phyloP scores from a whole-genome alignment of 345 rosid genomes.

The Salix suchowensis region DNA sequence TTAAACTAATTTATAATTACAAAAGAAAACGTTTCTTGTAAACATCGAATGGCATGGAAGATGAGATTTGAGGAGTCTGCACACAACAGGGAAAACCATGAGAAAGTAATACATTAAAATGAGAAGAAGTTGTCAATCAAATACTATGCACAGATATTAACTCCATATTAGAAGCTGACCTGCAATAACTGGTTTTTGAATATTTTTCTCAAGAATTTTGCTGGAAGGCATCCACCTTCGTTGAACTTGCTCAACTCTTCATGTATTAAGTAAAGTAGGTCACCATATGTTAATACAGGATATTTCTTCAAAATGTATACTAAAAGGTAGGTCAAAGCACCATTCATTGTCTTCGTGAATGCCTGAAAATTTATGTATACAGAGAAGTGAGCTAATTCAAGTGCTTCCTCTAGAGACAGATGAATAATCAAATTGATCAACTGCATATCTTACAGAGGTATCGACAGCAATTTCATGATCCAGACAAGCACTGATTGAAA shows the following conservation, averaged over 20 bases:
- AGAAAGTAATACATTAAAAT: not conserved
- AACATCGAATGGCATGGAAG: no score
- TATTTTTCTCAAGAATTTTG: not conserved
- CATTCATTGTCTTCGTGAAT: constrained; percentile 10
- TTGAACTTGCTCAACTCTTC: not conserved
- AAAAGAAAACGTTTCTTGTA: no score
- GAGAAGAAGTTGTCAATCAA: no score
- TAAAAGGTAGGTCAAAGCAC: constrained; percentile 16
- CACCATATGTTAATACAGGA: constrained; percentile 7
- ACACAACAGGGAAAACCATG: no score
- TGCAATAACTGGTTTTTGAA: constrained; percentile 6
- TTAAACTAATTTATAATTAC: no score
- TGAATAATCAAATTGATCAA: not conserved
- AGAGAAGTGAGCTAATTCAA: no score
- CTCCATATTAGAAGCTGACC: not conserved
- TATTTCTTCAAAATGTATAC: constrained; percentile 1
- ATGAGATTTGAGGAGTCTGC: no score
- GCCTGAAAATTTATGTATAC: not conserved
- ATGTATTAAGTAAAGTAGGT: constrained; percentile 10
- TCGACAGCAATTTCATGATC: constrained; percentile 17
- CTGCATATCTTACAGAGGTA: constrained; percentile 2
- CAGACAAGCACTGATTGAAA: constrained; percentile 17
- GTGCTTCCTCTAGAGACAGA: not conserved
- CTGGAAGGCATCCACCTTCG: not conserved
- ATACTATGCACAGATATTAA: not conserved